Evolutionary conservation across 202 grass and related monocot species (phyloP), one percentile per base, ranked within the genome.

Genomic region (Zizania palustris): DNA sequence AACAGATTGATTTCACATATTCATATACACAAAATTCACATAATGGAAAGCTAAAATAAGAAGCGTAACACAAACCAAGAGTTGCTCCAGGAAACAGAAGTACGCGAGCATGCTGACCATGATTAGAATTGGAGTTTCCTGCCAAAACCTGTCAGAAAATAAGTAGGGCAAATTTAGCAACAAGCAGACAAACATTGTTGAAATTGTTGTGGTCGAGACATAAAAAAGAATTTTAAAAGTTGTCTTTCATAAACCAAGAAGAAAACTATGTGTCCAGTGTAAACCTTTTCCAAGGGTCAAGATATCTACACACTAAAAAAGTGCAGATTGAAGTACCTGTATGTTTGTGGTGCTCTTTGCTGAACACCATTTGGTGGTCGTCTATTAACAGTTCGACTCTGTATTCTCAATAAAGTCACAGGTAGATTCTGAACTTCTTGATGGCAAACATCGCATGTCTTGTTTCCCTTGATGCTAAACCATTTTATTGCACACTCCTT

Each of bases 401-500:
- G 92, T 83, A 96, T 86, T 57, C 88, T 88, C 71, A 91, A 66
- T 85, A 96, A 89, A 65, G 86, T 96, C 61, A 96, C 92, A 59
- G 92, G 92, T n/a, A 96, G 78, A 79, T 96, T 96, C 45, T 63
- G 69, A 73, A 96, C 88, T 60, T 91, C 92, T 75, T 96, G 86
- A 53, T 77, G 87, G 71, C 92, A 96, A 12, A 96, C 78, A 78
- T 96, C 92, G 50, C 92, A 96, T 65, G 73, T 96, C 77, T 96
- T 96, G 48, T 96, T 96, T 62, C 96, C 96, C 69, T 99, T 99
- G 67, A 99, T 96, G 70, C 91, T 99, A 89, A 99, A 99, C 96
- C 96, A 99, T 86, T 99, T 99, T 72, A 99, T 63, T 51, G 96
- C 96, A 87, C 96, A 99, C 34, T 99, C 96, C 77, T 99, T 83